Conservation (phyloP, 371 early-diverging fungal species). For the Mucor plumbeus region DNA sequence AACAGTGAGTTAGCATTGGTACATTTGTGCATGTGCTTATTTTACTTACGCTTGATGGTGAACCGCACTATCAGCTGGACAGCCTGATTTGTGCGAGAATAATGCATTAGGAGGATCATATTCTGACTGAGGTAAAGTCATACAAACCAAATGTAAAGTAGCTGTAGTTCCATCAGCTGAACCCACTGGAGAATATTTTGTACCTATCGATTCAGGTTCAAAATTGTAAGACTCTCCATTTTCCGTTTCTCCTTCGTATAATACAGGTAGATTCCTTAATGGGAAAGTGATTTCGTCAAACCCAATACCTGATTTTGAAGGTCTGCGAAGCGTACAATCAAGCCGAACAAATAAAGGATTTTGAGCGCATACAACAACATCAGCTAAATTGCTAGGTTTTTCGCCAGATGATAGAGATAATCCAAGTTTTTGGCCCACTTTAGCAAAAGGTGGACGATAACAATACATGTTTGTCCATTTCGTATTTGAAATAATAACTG, state of each 20-base stretch:
- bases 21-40: neutral
- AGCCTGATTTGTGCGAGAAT: conserved; percentile 35
- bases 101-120: conserved; percentile 43
- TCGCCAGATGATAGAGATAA: conserved; percentile 44
- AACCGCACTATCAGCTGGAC: conserved; percentile 32
- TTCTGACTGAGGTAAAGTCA: conserved; percentile 63
- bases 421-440: conserved; percentile 42
- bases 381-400: conserved; percentile 53
- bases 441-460: conserved; percentile 67
- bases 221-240: conserved; percentile 53
- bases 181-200: conserved; percentile 66
- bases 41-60: conserved; percentile 40
- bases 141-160: conserved; percentile 66
- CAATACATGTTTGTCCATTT: conserved; percentile 65
- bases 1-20: neutral
- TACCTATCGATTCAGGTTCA: conserved; percentile 70
- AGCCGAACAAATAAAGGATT: conserved; percentile 68
- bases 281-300: conserved; percentile 56
- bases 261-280: conserved; percentile 59
- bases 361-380: conserved; percentile 64
- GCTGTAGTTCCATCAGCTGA: conserved; percentile 76
- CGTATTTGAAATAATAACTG: conserved; percentile 53
- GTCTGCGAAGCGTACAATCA: conserved; percentile 69
- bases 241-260: conserved; percentile 50
- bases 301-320: conserved; percentile 40